Evolutionary conservation across 768 basidiomycete genomes (phyloP), one percentile per base, ranked within the genome.

Genomic region (Phanerochaete sordida): DNA sequence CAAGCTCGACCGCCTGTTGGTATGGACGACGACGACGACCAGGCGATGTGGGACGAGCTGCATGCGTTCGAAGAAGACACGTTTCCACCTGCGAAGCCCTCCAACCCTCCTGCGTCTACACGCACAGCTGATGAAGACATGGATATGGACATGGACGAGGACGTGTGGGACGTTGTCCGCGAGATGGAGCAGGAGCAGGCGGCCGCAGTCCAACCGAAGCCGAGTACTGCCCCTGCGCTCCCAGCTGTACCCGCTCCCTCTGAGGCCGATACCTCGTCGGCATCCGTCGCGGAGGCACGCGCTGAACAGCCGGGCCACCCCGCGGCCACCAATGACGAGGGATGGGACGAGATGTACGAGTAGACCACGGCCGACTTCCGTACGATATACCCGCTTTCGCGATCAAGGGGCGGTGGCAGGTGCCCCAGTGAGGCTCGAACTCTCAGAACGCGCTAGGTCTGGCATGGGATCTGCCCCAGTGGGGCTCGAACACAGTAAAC

Each of bases 121-220:
- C 45, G 5, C 8, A 19, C 4, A 6, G 8, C 51, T 12, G 56
- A 12, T 13, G 51, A 63, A 19, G 13, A 26, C 23, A 54, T 68
- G 3, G 65, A 60, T 1, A 58, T 62, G 21, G 68, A 74, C 16
- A 81, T 83, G 6, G 85, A 88, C 33, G 83, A 84, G 44, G 89
- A 90, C 6, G 82, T 91, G 80, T 91, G 91, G 86, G 81, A 85
- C 63, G 77, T 87, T 44, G 73, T 90, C 56, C 67, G 80, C 43
- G 84, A 89, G 67, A 72, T 84, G 33, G 85, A 84, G 69, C 68
- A 56, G 62, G 60, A 52, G 62, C 58, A 65, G 55, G 58, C 58
- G 23, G 59, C 58, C 43, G 23, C 52, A 9, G 45, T 11, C 16
- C 47, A 23, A 37, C 19, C 57, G 24, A 51, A 51, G 27, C 33